Base-by-base conservation (phyloP, 2,329 filamentous ascomycete species). In the Colletotrichum echinochloae region DNA sequence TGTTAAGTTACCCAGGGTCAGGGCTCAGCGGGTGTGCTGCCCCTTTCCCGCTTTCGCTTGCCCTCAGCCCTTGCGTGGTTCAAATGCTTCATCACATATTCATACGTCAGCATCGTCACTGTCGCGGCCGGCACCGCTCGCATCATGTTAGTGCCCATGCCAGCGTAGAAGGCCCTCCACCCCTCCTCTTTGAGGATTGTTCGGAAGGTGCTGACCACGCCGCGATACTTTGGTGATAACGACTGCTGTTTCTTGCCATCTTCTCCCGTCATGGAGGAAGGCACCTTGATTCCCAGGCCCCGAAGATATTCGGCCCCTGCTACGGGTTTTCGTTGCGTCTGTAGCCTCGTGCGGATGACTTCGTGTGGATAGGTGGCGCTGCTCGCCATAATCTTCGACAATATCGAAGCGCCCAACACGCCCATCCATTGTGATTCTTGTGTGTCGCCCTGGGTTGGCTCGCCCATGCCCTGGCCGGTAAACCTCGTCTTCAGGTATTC, bases 121-220 rank as follows among this genome's bases (percentile, higher is more conserved):
- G 97, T 97, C 26, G 96, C 95, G 28, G 96, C 94, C 39, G 96
- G 96, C 16, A 99, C 92, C 9, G 96, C 96, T 66, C 96, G 89
- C 86, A 98, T 94, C 90, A 99, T 93, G 82, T 99, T 99, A 59
- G 95, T 97, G 46, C 96, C 96, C 86, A 99, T 94, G 44, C 96
- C 96, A 30, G 95, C 95, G 79, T 99, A 99, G 77, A 99, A 98
- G 4, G 95, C 95, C 72, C 92, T 88, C 95, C 95, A 98, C 8
- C 96, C 96, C 81, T 99, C 96, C 80, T 99, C 96, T 41, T 84
- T 85, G 46, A 98, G 83, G 72, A 99, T 98, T 3, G 91, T 95
- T 72, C 90, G 89, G 80, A 92, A 95, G 0, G 95, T 98, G 78
- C 88, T 90, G 54, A 95, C 80, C 41, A 98, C 89, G 54, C 96